Base-by-base conservation (phyloP, 768 basidiomycete species). In the Xerocomellus amylosporus region DNA sequence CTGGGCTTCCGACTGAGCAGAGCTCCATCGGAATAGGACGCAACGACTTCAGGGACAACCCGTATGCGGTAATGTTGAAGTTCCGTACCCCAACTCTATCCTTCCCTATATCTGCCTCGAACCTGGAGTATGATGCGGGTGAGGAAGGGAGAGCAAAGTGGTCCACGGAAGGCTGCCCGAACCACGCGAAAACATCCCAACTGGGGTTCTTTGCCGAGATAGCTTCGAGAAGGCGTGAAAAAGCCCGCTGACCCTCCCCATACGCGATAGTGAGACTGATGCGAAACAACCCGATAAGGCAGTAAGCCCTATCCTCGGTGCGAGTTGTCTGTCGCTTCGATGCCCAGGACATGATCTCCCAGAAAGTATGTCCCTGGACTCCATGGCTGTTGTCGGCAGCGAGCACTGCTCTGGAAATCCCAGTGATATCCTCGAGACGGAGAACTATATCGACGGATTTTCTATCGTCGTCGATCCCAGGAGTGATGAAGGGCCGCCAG, bases 251-350 rank as follows among this genome's bases (percentile, higher is more conserved):
- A 0, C 62, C 66, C 15, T 62, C 62, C 17, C 67, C 66, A 30
- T 68, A 68, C 3, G 55, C 22, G 28, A 69, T 56, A 5, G 56
- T 38, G 13, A 68, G 28, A 33, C 45, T 54, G 19, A 66, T 43
- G 14, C 42, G 36, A 10, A 68, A 60, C 3, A 68, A 15, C 2
- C 62, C 62, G 8, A 66, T 19, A 13, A 68, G 54, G 24, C 51
- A 62, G 45, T 66, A 68, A 5, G 67, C 62, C 15, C 36, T 49
- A 26, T 68, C 67, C n/a, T 69, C 67, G 9, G 46, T 17, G 13
- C 44, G 54, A 24, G 55, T 65, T 8, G 67, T 68, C 22, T 45
- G 46, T 45, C 67, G 53, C 31, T 34, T 53, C 22, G 67, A 59
- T 4, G 64, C 64, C 64, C 66, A 68, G 14, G 33, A 47, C 50